These are phyloP conservation scores for Aspergillus jensenii DNA, from an alignment of 2,329 filamentous ascomycete species.

Conservation along the genomic window DNA sequence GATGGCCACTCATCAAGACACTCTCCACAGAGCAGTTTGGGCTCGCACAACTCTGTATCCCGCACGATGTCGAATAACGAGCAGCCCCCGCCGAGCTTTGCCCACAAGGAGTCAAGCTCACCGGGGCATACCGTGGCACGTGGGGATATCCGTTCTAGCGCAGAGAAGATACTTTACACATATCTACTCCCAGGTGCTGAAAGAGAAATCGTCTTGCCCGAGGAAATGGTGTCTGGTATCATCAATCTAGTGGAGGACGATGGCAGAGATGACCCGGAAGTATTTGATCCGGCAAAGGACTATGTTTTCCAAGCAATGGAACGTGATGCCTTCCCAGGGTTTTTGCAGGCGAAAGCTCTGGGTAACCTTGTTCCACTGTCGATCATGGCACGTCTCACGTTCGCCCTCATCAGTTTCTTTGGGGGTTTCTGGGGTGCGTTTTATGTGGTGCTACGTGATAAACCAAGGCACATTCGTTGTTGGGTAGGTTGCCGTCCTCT, in stretches of 20 bases:
- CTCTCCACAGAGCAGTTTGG: constrained; percentile 56
- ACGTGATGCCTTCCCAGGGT: constrained; percentile 96
- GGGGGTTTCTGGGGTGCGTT: constrained; percentile 93
- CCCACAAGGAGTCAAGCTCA: constrained; percentile 75
- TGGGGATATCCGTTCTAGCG: constrained; percentile 86
- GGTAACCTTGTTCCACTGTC: constrained; percentile 94
- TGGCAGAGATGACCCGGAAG: constrained; percentile 90
- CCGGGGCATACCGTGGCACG: constrained; percentile 81
- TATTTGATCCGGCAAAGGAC: constrained; percentile 96
- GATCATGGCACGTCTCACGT: constrained; percentile 77
- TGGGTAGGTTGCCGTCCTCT: constrained; percentile 66
- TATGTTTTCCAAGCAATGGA: constrained; percentile 99
- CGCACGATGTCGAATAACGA: constrained; percentile 43
- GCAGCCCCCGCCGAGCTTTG: constrained; percentile 55
- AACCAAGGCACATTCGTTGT: constrained; percentile 69
- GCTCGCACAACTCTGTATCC: constrained; percentile 46
- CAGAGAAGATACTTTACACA: constrained; percentile 98
- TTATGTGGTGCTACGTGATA: constrained; percentile 86
- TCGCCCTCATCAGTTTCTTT: constrained; percentile 84
- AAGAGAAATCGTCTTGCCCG: constrained; percentile 90
- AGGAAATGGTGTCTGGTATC: constrained; percentile 81
- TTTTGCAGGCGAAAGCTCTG: constrained; percentile 89
- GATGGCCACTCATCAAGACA: constrained; percentile 48
- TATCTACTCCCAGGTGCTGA: constrained; percentile 94
- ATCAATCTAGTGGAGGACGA: constrained; percentile 86